A percentile compares a stretch with the other conserved stretches of the same genome.
phyloP scores from a whole-genome alignment of 169 alveolate species.

The Sarcocystis neurona region DNA sequence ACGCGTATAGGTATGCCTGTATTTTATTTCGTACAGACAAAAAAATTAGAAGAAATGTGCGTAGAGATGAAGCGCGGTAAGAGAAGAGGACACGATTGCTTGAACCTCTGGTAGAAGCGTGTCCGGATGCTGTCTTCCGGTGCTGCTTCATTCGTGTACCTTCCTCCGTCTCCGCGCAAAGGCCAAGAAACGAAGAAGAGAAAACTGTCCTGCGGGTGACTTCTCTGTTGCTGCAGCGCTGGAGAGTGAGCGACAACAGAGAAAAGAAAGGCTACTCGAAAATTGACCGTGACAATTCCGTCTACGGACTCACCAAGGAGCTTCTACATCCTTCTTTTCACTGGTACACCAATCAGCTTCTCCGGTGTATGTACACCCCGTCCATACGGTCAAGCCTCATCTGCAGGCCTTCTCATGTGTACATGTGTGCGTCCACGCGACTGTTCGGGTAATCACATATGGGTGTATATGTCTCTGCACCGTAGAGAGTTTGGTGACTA shows the following conservation, averaged over 20 bases:
- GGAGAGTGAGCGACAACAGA: slow-evolving; percentile 73
- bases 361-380: not conserved
- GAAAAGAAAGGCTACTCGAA: slow-evolving; percentile 75
- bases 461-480: not conserved
- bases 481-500: too few relatives aligned
- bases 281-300: slow-evolving; percentile 75
- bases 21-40: too few relatives aligned
- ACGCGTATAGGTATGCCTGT: too few relatives aligned
- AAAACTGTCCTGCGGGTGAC: not conserved
- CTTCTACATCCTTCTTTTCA: slow-evolving; percentile 77
- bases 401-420: not conserved
- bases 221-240: slow-evolving; percentile 50
- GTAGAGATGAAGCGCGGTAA: too few relatives aligned
- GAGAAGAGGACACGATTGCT: too few relatives aligned
- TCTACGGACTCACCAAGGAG: slow-evolving; percentile 74
- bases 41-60: too few relatives aligned
- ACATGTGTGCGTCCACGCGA: not conserved
- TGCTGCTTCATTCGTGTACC: not conserved
- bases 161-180: not conserved
- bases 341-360: slow-evolving; percentile 66
- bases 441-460: not conserved
- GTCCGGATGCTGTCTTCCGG: too few relatives aligned
- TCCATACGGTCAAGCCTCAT: not conserved
- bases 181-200: too few relatives aligned
- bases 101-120: too few relatives aligned